These are phyloP conservation scores for Neohortaea acidophila DNA, from an alignment of 495 filamentous ascomycete species.

Conservation along the genomic window DNA sequence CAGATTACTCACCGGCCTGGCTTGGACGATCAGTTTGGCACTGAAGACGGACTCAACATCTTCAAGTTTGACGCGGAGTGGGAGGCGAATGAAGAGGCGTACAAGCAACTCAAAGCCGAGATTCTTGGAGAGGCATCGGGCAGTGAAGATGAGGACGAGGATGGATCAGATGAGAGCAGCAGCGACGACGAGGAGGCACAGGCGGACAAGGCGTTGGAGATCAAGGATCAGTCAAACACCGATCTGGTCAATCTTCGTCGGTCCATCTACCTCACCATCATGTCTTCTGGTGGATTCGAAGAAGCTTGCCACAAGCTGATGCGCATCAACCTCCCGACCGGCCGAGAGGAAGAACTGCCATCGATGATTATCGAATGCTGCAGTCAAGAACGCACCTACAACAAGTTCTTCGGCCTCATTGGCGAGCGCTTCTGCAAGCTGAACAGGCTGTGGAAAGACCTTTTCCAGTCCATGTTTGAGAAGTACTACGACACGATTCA, in stretches of 20 bases:
- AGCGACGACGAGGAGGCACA: conserved; percentile 68
- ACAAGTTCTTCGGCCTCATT: conserved; percentile 89
- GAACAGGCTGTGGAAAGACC: conserved; percentile 82
- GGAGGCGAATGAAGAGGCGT: conserved; percentile 81
- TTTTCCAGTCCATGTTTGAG: conserved; percentile 75
- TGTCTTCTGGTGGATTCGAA: conserved; percentile 86
- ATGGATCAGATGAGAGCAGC: conserved; percentile 54
- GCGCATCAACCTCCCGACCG: conserved; percentile 62
- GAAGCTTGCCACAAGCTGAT: conserved; percentile 77
- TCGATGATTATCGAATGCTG: conserved; percentile 96
- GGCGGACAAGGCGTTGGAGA: conserved; percentile 63
- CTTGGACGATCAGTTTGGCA: conserved; percentile 60
- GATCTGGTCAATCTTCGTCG: conserved; percentile 84
- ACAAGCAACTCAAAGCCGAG: conserved; percentile 76
- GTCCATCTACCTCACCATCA: conserved; percentile 94
- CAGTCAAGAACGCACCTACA: conserved; percentile 86
- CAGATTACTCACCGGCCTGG: conserved; percentile 78
- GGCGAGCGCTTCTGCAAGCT: conserved; percentile 91
- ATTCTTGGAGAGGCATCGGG: conserved; percentile 86
- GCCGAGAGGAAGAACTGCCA: conserved; percentile 76
- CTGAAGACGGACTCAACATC: conserved; percentile 74
- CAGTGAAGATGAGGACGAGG: conserved; percentile 53
- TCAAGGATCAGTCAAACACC: conserved; percentile 94
- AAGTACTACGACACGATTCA: conserved; percentile 97
- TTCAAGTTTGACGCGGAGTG: conserved; percentile 89